Percentiles rank a stretch among this genome's conserved stretches.
These are phyloP conservation scores for Umbelopsis vinacea DNA, from an alignment of 192 early-diverging fungal species.

Conservation along the genomic window DNA sequence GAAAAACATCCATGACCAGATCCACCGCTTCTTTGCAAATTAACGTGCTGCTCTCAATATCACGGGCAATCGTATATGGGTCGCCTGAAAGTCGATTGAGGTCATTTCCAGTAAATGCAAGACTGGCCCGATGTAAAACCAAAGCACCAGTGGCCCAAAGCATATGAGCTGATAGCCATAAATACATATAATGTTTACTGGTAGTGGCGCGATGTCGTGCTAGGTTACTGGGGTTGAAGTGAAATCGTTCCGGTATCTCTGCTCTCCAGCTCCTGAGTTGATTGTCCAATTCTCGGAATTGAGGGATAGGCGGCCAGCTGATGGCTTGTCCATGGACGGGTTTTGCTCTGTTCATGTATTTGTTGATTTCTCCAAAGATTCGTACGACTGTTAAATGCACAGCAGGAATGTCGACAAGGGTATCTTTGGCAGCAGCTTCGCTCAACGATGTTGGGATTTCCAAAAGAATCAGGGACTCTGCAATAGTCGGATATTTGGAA, in stretches of 20 bases:
- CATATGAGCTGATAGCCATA: constrained; percentile 29
- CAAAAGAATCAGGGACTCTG: constrained; percentile 27
- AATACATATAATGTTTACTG: constrained; percentile 27
- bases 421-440: constrained; percentile 22
- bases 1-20: constrained; percentile 30
- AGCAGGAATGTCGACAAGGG: constrained; percentile 27
- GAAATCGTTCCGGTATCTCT: constrained; percentile 19
- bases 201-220: constrained; percentile 20
- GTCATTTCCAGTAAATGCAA: constrained; percentile 30
- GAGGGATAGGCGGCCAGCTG: constrained; percentile 35
- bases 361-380: constrained; percentile 40
- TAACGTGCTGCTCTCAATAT: not conserved
- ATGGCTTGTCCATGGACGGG: not conserved
- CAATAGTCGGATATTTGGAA: constrained; percentile 19
- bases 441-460: constrained; percentile 23
- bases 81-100: not conserved
- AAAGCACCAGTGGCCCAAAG: constrained; percentile 30
- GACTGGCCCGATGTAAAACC: constrained; percentile 33
- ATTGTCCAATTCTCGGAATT: constrained; percentile 25
- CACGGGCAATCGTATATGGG: not conserved
- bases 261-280: constrained; percentile 24
- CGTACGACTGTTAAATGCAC: constrained; percentile 21
- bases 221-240: constrained; percentile 11
- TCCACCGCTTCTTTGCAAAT: constrained; percentile 29
- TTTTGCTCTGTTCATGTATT: constrained; percentile 27